Evolutionary conservation across 371 early-diverging fungal genomes (phyloP).

Genomic region (Blyttiomyces sp.): DNA sequence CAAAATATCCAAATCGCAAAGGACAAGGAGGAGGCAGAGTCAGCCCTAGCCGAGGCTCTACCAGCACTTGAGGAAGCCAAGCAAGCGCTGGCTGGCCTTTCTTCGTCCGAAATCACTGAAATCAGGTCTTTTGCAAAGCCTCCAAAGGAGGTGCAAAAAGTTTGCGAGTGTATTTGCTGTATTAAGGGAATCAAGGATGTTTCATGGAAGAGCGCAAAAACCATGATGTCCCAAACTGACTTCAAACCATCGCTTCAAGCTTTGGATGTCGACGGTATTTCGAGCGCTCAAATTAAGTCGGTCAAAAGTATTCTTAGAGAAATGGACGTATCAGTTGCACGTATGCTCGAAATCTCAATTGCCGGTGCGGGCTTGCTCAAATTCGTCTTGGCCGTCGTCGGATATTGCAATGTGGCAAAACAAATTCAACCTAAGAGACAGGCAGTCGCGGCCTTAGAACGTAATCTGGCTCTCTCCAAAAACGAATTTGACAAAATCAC

Average conservation of each 20-base stretch:
- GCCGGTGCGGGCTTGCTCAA: slow-evolving; percentile 57
- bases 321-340: slow-evolving; percentile 51
- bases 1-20: slow-evolving; percentile 58
- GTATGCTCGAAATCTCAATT: slow-evolving; percentile 58
- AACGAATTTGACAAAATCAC: slow-evolving; percentile 58
- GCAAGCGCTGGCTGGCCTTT: slow-evolving; percentile 51
- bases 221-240: slow-evolving; percentile 61
- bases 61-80: slow-evolving; percentile 59
- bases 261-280: slow-evolving; percentile 55
- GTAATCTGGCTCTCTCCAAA: slow-evolving; percentile 53
- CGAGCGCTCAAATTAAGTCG: slow-evolving; percentile 49
- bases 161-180: slow-evolving; percentile 62
- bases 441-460: slow-evolving; percentile 56
- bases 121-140: slow-evolving; percentile 62
- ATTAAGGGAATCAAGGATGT: slow-evolving; percentile 60
- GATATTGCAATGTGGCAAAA: slow-evolving; percentile 63
- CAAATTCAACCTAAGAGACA: slow-evolving; percentile 56
- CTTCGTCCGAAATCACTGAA: slow-evolving; percentile 59
- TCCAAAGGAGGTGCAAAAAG: slow-evolving; percentile 62
- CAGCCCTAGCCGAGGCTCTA: slow-evolving; percentile 56
- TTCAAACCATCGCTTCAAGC: slow-evolving; percentile 51
- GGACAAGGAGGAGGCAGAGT: slow-evolving; percentile 64
- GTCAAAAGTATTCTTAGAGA: slow-evolving; percentile 53
- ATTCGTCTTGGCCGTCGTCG: slow-evolving; percentile 59
- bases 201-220: slow-evolving; percentile 62